Base-by-base conservation (phyloP, 192 early-diverging fungal species). In the Backusella liffmaniae region DNA sequence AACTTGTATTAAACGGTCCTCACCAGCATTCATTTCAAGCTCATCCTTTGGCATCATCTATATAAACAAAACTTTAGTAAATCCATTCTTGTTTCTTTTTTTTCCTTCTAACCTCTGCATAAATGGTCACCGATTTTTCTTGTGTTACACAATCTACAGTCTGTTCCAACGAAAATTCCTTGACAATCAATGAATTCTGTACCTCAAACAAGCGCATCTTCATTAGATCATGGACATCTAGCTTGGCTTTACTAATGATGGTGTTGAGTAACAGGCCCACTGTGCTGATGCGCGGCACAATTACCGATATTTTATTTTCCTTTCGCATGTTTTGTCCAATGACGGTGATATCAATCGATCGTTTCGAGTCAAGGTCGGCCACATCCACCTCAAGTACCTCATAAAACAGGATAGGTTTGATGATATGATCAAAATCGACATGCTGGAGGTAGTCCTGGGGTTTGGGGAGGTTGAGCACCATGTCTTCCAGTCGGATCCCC, bases 311-410 rank as follows among this genome's bases (percentile, higher is more conserved):
- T 26, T 88, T 80, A 0, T 77, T 69, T 77, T 88, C 90, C n/a
- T 96, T 93, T 76, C 91, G 90, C 70, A 90, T 77, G 32, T 79
- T 84, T 15, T 84, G 84, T 51, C 92, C 92, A 7, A 96, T 81
- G 77, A 86, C 92, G 10, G 77, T 85, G 13, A 97, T 83, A 32
- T 92, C 91, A 3, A 97, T 71, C 36, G 78, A 80, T 29, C 90
- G 86, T 81, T 96, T 96, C 29, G 75, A 91, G 72, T 98, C 96
- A 26, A 98, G 79, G 81, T 97, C 94, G 21, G 83, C 82, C 23
- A 98, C 85, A 32, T 89, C 85, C n/a, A 96, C 86, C 42, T 95
- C 92, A 66, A 98, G 71, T 30, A 95, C 85, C 77, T 99, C 96
- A 83, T 97, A 99, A 79, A 88, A 91, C 6, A 99, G 59, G 4